Base-by-base conservation (phyloP, 306 rosid species). In the Dalbergia cochinchinensis region DNA sequence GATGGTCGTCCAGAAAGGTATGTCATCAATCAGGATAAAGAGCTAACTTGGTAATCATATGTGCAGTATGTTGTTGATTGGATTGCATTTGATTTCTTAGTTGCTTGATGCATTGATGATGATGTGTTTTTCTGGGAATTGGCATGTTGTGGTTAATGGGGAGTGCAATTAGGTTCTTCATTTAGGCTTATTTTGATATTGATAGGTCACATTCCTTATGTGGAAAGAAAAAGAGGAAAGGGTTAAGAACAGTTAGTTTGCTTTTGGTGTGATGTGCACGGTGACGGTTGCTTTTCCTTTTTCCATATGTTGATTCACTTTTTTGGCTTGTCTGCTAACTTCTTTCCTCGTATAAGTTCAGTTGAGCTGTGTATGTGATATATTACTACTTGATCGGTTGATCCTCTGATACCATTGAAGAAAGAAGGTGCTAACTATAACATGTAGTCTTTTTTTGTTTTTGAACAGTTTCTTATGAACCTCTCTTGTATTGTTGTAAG, bases 1-100 rank as follows among this genome's bases (percentile, higher is more conserved):
- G 90, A 92, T 65, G 74, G 69, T 76, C 86, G 76, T 79, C 87
- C 94, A 2, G 71, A 85, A 60, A 90, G 97, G 97, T 92, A 63
- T 81, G 89, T 80, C 42, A 44, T 31, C 63, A 12, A 35, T 67
- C 12, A 70, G 59, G 71, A 76, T 68, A 7, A 10, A 26, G 8
- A 11, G 47, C 35, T 6, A 67, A 58, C 9, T 41, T 20, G 4
- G 39, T 60, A 37, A 8, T 80, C 19, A 16, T 19, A 16, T 61
- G 63, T 78, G 9, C 39, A 45, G 13, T 11, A 15, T 48, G 66
- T 71, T 61, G 15, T 31, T 65, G 10, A 35, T 61, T 73, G 22
- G 69, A 19, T 47, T 62, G 31, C 2, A 26, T 26, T 76, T 63
- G 26, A 45, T 64, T 84, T 65, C 9, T 18, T 76, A 6, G 31